Percentiles rank a stretch among this genome's conserved stretches.
Evolutionary conservation across 306 rosid genomes (phyloP).

Genomic region (Acacia confusa): DNA sequence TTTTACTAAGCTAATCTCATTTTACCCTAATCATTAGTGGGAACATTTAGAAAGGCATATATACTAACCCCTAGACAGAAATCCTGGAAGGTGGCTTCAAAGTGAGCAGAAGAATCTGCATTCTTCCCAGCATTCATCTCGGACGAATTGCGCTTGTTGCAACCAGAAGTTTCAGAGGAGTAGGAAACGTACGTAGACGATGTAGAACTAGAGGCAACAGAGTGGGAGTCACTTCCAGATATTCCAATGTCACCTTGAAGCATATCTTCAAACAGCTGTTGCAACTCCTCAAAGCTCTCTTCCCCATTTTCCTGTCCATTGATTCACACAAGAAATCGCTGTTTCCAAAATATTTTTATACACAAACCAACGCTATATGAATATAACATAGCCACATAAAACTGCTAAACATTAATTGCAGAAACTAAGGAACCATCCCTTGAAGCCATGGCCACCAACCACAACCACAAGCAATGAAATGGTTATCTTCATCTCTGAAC

Average conservation of each 20-base stretch:
- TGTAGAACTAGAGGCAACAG: conserved; percentile 34
- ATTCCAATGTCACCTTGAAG: conserved; percentile 55
- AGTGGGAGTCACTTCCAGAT: conserved; percentile 31
- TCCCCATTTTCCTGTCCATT: conserved; percentile 60
- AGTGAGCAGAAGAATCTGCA: conserved; percentile 36
- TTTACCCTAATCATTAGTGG: neutral
- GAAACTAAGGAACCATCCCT: neutral
- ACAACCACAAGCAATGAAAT: neutral
- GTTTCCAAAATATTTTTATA: neutral
- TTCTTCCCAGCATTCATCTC: conserved; percentile 51
- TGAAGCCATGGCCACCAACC: neutral
- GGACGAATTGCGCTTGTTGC: conserved; percentile 65
- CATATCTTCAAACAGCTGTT: conserved; percentile 82
- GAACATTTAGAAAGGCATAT: conserved; percentile 3
- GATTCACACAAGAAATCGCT: neutral
- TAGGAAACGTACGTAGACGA: conserved; percentile 46
- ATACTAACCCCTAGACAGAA: conserved; percentile 87
- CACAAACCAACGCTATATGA: neutral
- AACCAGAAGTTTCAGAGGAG: conserved; percentile 38
- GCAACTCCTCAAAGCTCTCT: conserved; percentile 85
- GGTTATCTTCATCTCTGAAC: neutral
- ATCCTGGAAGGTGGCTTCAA: conserved; percentile 38
- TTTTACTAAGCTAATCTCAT: neutral
- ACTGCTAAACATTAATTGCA: neutral
- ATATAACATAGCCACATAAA: neutral